Conservation (phyloP, 805 yeast genomes). For the Suhomyces canberraensis region DNA sequence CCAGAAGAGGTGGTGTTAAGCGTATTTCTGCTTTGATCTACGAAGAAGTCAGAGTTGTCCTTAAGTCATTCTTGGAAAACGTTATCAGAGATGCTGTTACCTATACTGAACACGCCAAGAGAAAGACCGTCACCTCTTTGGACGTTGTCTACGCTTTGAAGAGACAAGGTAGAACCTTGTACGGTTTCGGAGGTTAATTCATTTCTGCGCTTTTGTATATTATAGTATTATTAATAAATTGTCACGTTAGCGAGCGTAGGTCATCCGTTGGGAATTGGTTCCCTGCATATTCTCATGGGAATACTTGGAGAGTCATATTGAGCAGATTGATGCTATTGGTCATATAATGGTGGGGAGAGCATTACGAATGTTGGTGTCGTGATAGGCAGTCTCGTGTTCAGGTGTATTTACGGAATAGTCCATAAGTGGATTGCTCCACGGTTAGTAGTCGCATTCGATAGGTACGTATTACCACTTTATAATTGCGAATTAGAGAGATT, state of each 20-base stretch:
- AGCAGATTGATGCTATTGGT: too few relatives aligned
- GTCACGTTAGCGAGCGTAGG: neutral
- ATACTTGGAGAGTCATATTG: too few relatives aligned
- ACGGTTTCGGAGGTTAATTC: conserved; percentile 98
- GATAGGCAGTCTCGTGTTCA: too few relatives aligned
- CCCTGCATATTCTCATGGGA: too few relatives aligned
- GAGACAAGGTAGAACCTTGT: conserved; percentile 99
- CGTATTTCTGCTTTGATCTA: conserved; percentile 98
- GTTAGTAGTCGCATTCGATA: too few relatives aligned
- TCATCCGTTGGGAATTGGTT: too few relatives aligned
- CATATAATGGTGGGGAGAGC: too few relatives aligned
- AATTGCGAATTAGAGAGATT: too few relatives aligned
- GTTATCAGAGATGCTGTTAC: conserved; percentile 99
- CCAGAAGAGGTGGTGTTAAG: conserved; percentile 99
- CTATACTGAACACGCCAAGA: conserved; percentile 99
- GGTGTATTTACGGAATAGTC: too few relatives aligned
- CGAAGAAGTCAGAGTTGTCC: conserved; percentile 97
- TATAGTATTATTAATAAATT: conserved; percentile 10
- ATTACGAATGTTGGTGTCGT: too few relatives aligned
- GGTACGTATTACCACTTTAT: too few relatives aligned
- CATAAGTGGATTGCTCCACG: too few relatives aligned
- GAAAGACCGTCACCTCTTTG: conserved; percentile 98
- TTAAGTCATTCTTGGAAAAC: conserved; percentile 92
- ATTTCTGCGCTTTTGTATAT: conserved; percentile 9
- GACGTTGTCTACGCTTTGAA: conserved; percentile 98